These are phyloP conservation scores for Xylaria sp. DNA, from an alignment of 2,329 filamentous ascomycete genomes.

Conservation along the genomic window DNA sequence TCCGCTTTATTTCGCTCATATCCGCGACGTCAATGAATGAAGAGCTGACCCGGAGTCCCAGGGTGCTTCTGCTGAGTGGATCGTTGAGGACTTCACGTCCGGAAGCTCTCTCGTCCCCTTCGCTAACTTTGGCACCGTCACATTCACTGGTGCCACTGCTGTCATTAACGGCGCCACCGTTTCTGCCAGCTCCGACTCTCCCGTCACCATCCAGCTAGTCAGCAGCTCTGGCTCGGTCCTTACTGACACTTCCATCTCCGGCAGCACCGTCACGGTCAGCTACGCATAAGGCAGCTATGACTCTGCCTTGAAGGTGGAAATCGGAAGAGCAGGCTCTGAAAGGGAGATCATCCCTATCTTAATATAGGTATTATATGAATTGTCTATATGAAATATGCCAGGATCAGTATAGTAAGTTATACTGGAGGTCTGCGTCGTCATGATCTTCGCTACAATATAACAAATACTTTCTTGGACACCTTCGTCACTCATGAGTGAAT, in stretches of 20 bases:
- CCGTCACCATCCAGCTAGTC: conserved; percentile 27
- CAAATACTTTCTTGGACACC: neutral
- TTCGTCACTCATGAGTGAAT: neutral
- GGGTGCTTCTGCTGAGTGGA: conserved; percentile 36
- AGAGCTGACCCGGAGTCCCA: conserved; percentile 4
- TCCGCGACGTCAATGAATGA: neutral
- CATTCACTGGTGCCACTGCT: conserved; percentile 31
- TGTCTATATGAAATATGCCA: neutral
- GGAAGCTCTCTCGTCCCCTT: conserved; percentile 33
- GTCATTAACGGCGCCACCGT: conserved; percentile 33
- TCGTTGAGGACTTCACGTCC: conserved; percentile 32
- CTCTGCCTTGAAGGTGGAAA: neutral
- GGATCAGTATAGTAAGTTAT: neutral
- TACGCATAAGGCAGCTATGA: conserved; percentile 19
- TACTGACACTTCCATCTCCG: conserved; percentile 27
- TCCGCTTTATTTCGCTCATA: neutral
- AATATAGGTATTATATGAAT: neutral
- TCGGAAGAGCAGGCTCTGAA: neutral
- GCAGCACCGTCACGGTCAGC: conserved; percentile 19
- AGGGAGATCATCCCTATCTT: neutral
- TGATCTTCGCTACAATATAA: neutral
- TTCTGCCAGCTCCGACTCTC: conserved; percentile 16
- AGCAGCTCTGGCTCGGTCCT: conserved; percentile 25
- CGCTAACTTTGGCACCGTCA: conserved; percentile 35
- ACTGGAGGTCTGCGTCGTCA: neutral